Evolutionary conservation across 352 stramenopile genomes (phyloP).

Genomic region (Phytopythium mirpurense): DNA sequence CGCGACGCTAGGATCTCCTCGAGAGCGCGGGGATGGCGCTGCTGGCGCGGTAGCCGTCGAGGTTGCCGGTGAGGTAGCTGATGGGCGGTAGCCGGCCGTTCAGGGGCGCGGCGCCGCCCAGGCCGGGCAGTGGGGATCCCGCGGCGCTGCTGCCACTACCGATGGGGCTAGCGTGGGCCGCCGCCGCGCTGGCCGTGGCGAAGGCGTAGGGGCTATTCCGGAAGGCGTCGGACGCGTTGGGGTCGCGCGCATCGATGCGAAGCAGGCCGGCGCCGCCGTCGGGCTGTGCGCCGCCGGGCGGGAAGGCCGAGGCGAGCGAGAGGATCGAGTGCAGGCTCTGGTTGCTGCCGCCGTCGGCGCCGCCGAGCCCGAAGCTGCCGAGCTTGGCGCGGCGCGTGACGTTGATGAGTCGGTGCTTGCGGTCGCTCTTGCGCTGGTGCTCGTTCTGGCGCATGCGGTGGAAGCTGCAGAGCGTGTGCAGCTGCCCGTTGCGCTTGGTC

Average conservation of each 20-base stretch:
- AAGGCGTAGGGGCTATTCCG: constrained; percentile 24
- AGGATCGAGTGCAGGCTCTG: constrained; percentile 37
- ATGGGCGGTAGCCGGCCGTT: constrained; percentile 58
- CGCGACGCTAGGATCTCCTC: not conserved
- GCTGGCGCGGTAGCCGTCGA: constrained; percentile 51
- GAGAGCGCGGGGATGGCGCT: constrained; percentile 22
- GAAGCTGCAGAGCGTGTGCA: constrained; percentile 84
- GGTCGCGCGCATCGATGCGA: constrained; percentile 21
- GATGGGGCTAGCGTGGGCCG: not conserved
- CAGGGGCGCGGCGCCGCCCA: not conserved
- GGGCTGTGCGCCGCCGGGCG: constrained; percentile 14
- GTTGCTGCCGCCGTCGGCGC: constrained; percentile 9
- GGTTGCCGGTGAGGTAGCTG: constrained; percentile 70
- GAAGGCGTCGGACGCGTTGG: constrained; percentile 28
- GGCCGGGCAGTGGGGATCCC: not conserved
- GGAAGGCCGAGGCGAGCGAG: constrained; percentile 33
- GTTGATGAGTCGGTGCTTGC: constrained; percentile 81
- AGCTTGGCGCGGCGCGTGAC: constrained; percentile 70
- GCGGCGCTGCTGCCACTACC: constrained; percentile 8
- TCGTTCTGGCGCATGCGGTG: constrained; percentile 81
- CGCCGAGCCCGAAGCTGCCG: constrained; percentile 48
- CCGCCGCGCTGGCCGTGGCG: not conserved
- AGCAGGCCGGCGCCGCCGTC: constrained; percentile 19
- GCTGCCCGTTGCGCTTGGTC: constrained; percentile 80
- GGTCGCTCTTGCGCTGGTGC: constrained; percentile 84